Conservation (phyloP, 257 asterid genomes). For the Solanum pinnatisectum region DNA sequence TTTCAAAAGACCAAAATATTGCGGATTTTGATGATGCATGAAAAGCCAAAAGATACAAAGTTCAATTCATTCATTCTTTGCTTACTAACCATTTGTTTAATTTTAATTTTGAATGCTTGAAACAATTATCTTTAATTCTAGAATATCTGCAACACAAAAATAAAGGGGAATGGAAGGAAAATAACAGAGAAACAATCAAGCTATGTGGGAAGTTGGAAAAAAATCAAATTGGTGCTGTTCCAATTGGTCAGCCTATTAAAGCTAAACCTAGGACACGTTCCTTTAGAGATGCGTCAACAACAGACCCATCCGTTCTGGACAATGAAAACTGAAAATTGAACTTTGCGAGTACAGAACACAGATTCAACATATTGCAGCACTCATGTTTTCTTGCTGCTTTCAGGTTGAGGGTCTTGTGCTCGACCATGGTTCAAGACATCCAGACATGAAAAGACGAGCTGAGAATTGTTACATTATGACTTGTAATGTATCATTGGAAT, state of each 20-base stretch:
- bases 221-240: not conserved
- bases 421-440: slow-evolving; percentile 99
- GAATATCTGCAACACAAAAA: not conserved
- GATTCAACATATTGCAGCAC: not conserved
- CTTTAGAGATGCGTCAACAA: not conserved
- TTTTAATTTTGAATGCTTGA: not conserved
- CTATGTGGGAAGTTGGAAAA: not conserved
- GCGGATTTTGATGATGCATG: not conserved
- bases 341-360: not conserved
- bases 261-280: not conserved
- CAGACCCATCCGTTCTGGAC: not conserved
- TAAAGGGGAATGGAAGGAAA: not conserved
- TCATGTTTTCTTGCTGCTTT: slow-evolving; percentile 8
- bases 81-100: not conserved
- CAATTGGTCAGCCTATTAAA: not conserved
- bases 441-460: slow-evolving; percentile 98
- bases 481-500: slow-evolving; percentile 84
- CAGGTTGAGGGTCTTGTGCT: slow-evolving; percentile 99
- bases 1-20: not conserved
- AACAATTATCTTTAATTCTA: not conserved
- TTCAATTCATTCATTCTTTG: not conserved
- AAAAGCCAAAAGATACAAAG: not conserved
- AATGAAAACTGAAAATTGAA: not conserved
- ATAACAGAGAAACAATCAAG: not conserved
- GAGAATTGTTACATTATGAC: slow-evolving; percentile 88